These are phyloP conservation scores for Cystobasidium onofrii DNA, from an alignment of 768 basidiomycete species.

Conservation along the genomic window DNA sequence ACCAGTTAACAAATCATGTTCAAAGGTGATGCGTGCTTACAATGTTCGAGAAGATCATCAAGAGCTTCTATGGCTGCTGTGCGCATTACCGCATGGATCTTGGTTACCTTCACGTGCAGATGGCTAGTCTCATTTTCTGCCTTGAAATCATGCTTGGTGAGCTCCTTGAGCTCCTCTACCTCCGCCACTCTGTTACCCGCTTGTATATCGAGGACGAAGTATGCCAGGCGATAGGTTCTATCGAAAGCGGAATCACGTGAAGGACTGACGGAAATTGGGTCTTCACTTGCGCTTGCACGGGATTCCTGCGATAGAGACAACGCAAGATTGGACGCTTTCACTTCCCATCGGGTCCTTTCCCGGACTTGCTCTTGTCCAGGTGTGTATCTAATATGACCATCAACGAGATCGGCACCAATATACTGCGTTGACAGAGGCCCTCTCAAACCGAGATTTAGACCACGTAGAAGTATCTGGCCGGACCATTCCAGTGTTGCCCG, in stretches of 20 bases:
- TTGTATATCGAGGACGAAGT: slow-evolving; percentile 69
- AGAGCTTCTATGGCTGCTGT: slow-evolving; percentile 84
- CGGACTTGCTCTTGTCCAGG: slow-evolving; percentile 47
- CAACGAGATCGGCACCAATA: slow-evolving; percentile 66
- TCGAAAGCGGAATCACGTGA: slow-evolving; percentile 52
- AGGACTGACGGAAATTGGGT: slow-evolving; percentile 36
- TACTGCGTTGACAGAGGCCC: slow-evolving; percentile 64
- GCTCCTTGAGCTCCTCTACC: slow-evolving; percentile 11
- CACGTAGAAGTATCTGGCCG: slow-evolving; percentile 52
- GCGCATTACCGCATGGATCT: slow-evolving; percentile 87
- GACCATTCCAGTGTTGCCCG: slow-evolving; percentile 19
- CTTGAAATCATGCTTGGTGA: slow-evolving; percentile 26
- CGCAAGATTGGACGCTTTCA: slow-evolving; percentile 64
- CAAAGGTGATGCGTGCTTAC: slow-evolving; percentile 46
- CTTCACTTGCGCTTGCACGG: slow-evolving; percentile 48
- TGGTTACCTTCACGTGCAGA: slow-evolving; percentile 49
- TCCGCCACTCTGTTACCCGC: slow-evolving; percentile 39
- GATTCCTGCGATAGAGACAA: slow-evolving; percentile 69
- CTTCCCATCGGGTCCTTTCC: slow-evolving; percentile 55
- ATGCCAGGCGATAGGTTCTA: slow-evolving; percentile 64
- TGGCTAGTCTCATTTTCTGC: slow-evolving; percentile 23
- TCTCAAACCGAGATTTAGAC: slow-evolving; percentile 71
- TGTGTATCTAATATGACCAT: slow-evolving; percentile 51
- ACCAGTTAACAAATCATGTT: no score
- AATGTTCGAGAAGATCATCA: slow-evolving; percentile 75